Conservation (phyloP, 1,284 basidiomycete species). For the Tranzscheliella williamsii region DNA sequence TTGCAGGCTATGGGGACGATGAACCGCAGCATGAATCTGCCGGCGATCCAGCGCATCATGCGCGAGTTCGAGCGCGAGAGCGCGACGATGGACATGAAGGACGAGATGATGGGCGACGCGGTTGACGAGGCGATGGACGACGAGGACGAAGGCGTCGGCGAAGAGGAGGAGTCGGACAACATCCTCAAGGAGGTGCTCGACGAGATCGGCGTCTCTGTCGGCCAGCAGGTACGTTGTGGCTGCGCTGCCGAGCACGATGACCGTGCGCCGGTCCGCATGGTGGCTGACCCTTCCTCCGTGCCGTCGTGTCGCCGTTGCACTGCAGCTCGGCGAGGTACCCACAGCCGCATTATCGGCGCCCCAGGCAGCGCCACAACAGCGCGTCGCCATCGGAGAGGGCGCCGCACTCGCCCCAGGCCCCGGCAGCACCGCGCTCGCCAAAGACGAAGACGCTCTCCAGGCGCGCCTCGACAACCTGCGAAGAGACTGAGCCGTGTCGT, state of each 20-base stretch:
- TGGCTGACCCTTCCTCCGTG: not conserved
- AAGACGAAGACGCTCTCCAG: conserved; percentile 57
- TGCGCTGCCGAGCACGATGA: not conserved
- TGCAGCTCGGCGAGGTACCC: conserved; percentile 52
- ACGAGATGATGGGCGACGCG: conserved; percentile 99
- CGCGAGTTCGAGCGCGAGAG: conserved; percentile 97
- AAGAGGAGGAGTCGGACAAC: conserved; percentile 91
- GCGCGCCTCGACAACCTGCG: conserved; percentile 55
- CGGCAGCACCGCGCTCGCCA: conserved; percentile 22
- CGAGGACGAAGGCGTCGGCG: conserved; percentile 71
- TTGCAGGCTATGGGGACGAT: conserved; percentile 89
- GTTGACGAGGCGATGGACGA: conserved; percentile 99
- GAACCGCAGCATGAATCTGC: conserved; percentile 93
- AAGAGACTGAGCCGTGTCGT: conserved; percentile 28
- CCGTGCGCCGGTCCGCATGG: not conserved
- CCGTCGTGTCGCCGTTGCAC: not conserved
- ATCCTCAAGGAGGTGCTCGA: conserved; percentile 95
- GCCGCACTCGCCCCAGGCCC: conserved; percentile 5
- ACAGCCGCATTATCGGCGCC: conserved; percentile 38
- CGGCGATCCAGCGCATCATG: conserved; percentile 93
- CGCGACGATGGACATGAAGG: conserved; percentile 99
- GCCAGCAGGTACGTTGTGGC: conserved; percentile 74
- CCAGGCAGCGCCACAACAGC: conserved; percentile 35
- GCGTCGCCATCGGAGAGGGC: conserved; percentile 56
- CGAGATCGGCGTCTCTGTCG: conserved; percentile 90